Base-by-base conservation (phyloP, 176 grass and related monocot genomes). In the Oryza meyeriana region DNA sequence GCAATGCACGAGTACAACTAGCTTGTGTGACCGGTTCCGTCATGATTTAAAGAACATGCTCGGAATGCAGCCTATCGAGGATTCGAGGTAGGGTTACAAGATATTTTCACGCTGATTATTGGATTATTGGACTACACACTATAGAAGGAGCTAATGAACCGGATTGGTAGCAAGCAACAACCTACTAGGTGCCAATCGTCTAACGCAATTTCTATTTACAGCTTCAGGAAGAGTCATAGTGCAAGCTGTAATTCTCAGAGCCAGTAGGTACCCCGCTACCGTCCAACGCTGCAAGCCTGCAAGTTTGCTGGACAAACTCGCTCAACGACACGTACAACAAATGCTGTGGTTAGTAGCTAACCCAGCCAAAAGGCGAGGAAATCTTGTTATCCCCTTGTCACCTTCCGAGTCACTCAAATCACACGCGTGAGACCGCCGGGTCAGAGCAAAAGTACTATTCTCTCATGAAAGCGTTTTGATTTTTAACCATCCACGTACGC, bases 401-500 rank as follows among this genome's bases (percentile, higher is more conserved):
- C 50, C 20, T 30, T 40, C 24, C 22, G 41, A 10, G 16, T 17
- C 9, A 4, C 26, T 77, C 57, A 65, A 65, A 47, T 32, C 26
- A 41, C 75, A 52, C 10, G 4, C 67, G 17, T 4, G 17, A 28
- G 18, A 10, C 24, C 10, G 3, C 38, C 24, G 26, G n/a, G 69
- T 10, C 62, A 22, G 74, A 24, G 11, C 8, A 24, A 39, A 20
- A 58, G 42, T 2, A 18, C 20, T 22, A 57, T 7, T 57, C 2
- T 6, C 17, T 6, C 17, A 20, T 52, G 52, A 57, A 57, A 57
- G 52, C 22, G 20, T 59, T 59, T 59, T 59, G n/a, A 10, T 59
- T 25, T 79, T 66, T 88, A 68, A 69, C 87, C 62, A 33, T 22
- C 28, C 57, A 83, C 57, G 74, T 64, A 25, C 2, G 6, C 55